Base-by-base conservation (phyloP, 768 basidiomycete genomes). In the Rhodotorula taiwanensis region DNA sequence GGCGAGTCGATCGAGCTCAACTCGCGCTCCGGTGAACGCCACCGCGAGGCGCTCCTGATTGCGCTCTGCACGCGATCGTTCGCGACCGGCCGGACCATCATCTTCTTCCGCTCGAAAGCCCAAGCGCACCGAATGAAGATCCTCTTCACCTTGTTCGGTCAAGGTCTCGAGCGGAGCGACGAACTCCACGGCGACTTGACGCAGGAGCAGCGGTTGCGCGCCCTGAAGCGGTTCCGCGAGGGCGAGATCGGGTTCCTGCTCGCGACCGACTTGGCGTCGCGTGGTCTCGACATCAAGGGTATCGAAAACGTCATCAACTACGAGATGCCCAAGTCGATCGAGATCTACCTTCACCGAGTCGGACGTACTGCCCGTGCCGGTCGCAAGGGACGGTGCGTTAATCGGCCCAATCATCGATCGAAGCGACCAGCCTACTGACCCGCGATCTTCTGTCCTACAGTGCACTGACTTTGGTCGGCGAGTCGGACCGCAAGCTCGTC, bases 281-380 rank as follows among this genome's bases (percentile, higher is more conserved):
- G 71, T 31, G 70, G 69, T 76, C 81, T 99, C 33, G 94, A 98
- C 77, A 95, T 99, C 79, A 94, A 93, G 74, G 93, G 93, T 21
- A 86, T 97, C 30, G 89, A 98, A 74, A 92, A 91, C 4, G 90
- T 99, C 66, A 92, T 99, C 75, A 99, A 99, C 76, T 98, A 93
- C 74, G 95, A 99, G 75, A 95, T 98, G 94, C 95, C 95, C 15
- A 82, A 83, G 25, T 88, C 92, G 72, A 79, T 97, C 39, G 84
- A 88, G 13, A 91, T 72, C 72, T 99, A 99, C 77, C 82, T 97
- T 36, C 95, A 99, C 75, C 87, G 95, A 62, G 94, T 98, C 28
- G 71, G 73, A 28, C 70, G 73, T 42, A 74, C 73, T 14, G 73
- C 73, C 9, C 70, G 73, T 62, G 73, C 95, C 6, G 95, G 95